Evolutionary conservation across 495 filamentous ascomycete genomes (phyloP).

Genomic region (Podospora sp.): DNA sequence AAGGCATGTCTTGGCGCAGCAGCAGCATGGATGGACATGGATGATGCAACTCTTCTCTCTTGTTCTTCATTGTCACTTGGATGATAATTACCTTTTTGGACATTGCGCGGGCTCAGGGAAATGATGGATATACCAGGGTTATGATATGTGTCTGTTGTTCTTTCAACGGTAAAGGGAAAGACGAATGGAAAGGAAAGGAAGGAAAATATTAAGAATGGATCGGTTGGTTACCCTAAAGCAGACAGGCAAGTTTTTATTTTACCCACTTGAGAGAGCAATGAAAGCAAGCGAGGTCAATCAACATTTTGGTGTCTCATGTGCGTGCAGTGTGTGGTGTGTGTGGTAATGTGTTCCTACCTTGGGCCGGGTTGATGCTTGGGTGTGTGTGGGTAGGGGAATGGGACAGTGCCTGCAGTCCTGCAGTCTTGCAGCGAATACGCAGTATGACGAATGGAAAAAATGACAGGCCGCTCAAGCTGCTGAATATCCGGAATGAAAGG

Average conservation of each 20-base stretch:
- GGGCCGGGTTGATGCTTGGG: too few species aligned
- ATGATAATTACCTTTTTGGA: not conserved
- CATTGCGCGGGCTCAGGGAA: conserved; percentile 2
- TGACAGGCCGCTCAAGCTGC: not conserved
- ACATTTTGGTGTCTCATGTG: not conserved
- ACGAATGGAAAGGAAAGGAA: not conserved
- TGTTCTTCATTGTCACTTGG: not conserved
- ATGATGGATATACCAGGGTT: conserved; percentile 18
- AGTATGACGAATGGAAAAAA: not conserved
- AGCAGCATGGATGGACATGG: not conserved
- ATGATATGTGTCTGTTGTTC: not conserved
- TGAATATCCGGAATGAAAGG: conserved; percentile 7
- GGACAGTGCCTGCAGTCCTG: too few species aligned
- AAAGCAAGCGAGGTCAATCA: not conserved
- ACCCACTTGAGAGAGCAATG: too few species aligned
- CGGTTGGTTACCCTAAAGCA: not conserved
- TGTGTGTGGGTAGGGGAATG: not conserved
- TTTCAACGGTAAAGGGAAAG: not conserved
- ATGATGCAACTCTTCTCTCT: not conserved
- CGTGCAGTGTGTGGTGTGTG: not conserved
- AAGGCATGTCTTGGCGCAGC: conserved; percentile 8
- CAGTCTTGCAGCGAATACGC: conserved; percentile 1
- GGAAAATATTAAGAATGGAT: conserved; percentile 5
- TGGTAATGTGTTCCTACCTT: not conserved
- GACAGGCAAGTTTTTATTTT: too few species aligned